phyloP scores from a whole-genome alignment of 2,329 filamentous ascomycete genomes.

The Cadophora gregata region DNA sequence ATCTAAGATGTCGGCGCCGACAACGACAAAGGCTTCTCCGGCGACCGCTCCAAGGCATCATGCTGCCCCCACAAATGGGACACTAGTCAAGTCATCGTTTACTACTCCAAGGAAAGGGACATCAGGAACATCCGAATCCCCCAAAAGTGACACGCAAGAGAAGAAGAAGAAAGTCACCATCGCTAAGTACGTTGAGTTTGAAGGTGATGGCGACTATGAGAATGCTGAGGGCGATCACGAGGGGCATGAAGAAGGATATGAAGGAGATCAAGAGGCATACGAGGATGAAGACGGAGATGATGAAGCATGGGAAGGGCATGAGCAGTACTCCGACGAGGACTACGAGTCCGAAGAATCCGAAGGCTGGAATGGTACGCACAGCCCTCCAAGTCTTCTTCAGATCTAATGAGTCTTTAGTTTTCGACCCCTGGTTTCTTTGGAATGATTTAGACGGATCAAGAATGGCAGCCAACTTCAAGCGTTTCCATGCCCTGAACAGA shows the following conservation, averaged over 20 bases:
- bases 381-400: neutral
- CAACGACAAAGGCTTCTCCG: neutral
- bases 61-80: neutral
- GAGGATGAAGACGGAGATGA: neutral
- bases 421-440: neutral
- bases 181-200: neutral
- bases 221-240: neutral
- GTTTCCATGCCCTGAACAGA: conserved; percentile 5
- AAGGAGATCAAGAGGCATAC: neutral
- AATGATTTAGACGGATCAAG: neutral
- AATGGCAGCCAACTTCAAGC: neutral
- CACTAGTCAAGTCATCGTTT: neutral
- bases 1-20: neutral
- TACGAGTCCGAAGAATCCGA: neutral
- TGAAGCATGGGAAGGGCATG: no score
- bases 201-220: neutral
- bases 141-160: neutral
- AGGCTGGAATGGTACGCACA: neutral
- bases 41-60: neutral
- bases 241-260: neutral
- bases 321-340: neutral
- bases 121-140: neutral
- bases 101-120: neutral
- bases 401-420: neutral
- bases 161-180: neutral